Evolutionary conservation across 495 filamentous ascomycete species (phyloP).

Genomic region (Cercophora samala): DNA sequence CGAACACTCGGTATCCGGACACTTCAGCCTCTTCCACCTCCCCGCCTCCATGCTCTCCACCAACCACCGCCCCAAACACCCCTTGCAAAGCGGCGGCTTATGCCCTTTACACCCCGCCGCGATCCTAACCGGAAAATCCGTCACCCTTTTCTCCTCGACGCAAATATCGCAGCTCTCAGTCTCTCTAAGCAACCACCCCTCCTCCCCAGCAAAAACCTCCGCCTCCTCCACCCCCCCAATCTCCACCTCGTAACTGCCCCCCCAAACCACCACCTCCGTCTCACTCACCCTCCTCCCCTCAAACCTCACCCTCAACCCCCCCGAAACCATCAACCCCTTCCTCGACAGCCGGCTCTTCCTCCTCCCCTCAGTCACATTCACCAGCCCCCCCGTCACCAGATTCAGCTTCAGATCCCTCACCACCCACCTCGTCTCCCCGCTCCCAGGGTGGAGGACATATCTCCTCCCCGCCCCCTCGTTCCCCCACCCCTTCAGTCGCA

Average conservation of each 20-base stretch:
- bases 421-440: conserved; percentile 23
- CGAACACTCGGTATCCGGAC: conserved; percentile 37
- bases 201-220: conserved; percentile 31
- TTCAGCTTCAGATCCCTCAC: neutral
- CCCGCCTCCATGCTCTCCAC: conserved; percentile 30
- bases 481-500: neutral
- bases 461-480: neutral
- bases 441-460: conserved; percentile 31
- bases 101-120: conserved; percentile 34
- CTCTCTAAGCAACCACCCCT: conserved; percentile 35
- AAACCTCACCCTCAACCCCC: neutral
- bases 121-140: conserved; percentile 35
- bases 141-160: conserved; percentile 36
- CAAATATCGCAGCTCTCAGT: conserved; percentile 38
- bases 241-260: conserved; percentile 33
- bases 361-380: neutral
- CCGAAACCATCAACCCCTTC: neutral
- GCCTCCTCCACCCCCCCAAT: conserved; percentile 28
- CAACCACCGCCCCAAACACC: conserved; percentile 39
- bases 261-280: conserved; percentile 24
- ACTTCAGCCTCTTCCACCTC: conserved; percentile 37
- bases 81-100: conserved; percentile 34
- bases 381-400: neutral
- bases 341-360: conserved; percentile 18
- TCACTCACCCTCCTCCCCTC: conserved; percentile 19